These are phyloP conservation scores for Phalaenopsis hybrid DNA, from an alignment of 116 monocot genomes.

Conservation along the genomic window DNA sequence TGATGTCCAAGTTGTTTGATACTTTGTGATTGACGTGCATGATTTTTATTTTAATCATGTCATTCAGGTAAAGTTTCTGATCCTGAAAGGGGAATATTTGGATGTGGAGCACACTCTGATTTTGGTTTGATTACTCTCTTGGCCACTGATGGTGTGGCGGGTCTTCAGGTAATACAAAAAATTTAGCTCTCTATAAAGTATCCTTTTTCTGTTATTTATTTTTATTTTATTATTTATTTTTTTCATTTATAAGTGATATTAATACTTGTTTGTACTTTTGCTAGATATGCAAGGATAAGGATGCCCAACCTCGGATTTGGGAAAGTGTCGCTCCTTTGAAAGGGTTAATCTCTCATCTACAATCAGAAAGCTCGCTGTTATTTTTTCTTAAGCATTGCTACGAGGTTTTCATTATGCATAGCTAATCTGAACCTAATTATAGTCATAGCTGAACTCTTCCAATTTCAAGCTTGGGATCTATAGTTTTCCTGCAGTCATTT, in stretches of 20 bases:
- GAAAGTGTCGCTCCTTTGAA: constrained; percentile 52
- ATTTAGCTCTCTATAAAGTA: background rate
- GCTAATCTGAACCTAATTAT: no score
- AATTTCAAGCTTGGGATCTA: no score
- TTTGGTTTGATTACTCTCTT: constrained; percentile 86
- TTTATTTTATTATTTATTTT: background rate
- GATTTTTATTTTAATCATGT: background rate
- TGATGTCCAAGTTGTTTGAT: no score
- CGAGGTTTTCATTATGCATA: no score
- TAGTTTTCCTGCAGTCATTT: no score
- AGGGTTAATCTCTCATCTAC: constrained; percentile 26
- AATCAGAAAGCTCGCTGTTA: background rate
- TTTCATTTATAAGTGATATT: background rate
- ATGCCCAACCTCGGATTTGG: constrained; percentile 54
- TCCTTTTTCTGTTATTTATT: background rate
- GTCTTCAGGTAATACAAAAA: constrained; percentile 61
- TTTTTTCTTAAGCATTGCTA: no score
- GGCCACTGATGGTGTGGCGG: constrained; percentile 81
- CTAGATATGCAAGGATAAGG: constrained; percentile 60
- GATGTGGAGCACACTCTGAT: constrained; percentile 93
- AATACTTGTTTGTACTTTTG: background rate
- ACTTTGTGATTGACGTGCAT: background rate
- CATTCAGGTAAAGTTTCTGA: constrained; percentile 57
- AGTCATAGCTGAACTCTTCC: no score
- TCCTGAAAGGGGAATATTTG: constrained; percentile 71